phyloP scores from a whole-genome alignment of 129 eudicot species.

The Flaveria linearis region DNA sequence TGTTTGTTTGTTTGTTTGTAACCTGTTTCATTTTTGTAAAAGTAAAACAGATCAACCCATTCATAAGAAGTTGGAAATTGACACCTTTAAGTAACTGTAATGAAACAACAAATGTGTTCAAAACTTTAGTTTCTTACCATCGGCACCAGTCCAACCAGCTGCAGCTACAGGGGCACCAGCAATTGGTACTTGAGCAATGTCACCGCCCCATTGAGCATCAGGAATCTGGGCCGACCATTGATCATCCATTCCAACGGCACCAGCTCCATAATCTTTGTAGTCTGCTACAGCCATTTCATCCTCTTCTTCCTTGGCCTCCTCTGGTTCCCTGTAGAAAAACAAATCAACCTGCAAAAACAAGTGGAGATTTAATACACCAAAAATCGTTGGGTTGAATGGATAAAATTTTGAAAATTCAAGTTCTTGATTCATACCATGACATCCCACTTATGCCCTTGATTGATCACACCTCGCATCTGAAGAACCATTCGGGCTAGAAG shows the following conservation, averaged over 20 bases:
- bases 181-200: slow-evolving; percentile 37
- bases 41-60: background rate
- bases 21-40: background rate
- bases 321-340: slow-evolving; percentile 79
- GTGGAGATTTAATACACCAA: background rate
- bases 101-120: background rate
- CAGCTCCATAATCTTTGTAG: slow-evolving; percentile 45
- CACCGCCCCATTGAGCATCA: slow-evolving; percentile 49
- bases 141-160: slow-evolving; percentile 51
- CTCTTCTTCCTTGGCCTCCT: slow-evolving; percentile 61
- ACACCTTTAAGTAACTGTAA: background rate
- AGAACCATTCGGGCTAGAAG: slow-evolving; percentile 76
- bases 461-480: slow-evolving; percentile 70
- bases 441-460: slow-evolving; percentile 77
- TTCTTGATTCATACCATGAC: slow-evolving; percentile 50
- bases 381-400: background rate
- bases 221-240: slow-evolving; percentile 51
- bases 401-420: background rate
- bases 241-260: slow-evolving; percentile 45
- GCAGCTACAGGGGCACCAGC: slow-evolving; percentile 45
- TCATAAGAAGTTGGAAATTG: background rate
- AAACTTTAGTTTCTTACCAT: slow-evolving; percentile 37
- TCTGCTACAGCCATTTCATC: slow-evolving; percentile 55
- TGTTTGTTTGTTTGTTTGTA: no score
- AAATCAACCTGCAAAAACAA: slow-evolving; percentile 63